A percentile compares a stretch with the other conserved stretches of the same genome.
Conservation (phyloP, 495 filamentous ascomycete genomes). For the Aspergillus saccharolyticus region DNA sequence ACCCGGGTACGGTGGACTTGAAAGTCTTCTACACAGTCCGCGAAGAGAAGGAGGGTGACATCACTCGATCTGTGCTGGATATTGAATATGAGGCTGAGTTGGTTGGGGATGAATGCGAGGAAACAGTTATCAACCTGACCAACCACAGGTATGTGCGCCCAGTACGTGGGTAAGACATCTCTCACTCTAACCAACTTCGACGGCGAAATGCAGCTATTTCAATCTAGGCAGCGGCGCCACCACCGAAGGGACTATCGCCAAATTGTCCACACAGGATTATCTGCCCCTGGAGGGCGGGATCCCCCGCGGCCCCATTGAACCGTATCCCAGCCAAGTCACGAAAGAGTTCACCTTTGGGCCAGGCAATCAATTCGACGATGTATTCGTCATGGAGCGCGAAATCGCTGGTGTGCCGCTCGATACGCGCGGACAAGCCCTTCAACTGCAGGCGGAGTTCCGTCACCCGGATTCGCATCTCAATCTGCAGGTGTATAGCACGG, state of each 20-base stretch:
- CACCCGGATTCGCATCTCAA: slow-evolving; percentile 69
- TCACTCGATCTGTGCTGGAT: slow-evolving; percentile 60
- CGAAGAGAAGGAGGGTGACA: slow-evolving; percentile 52
- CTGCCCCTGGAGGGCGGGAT: slow-evolving; percentile 71
- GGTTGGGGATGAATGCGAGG: slow-evolving; percentile 66
- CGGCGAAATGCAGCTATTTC: slow-evolving; percentile 66
- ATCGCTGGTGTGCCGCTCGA: slow-evolving; percentile 64
- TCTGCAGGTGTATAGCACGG: slow-evolving; percentile 79
- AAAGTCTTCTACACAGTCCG: slow-evolving; percentile 72
- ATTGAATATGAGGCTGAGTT: slow-evolving; percentile 89
- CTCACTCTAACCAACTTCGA: not conserved
- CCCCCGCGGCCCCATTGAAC: slow-evolving; percentile 43
- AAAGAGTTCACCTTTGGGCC: slow-evolving; percentile 63
- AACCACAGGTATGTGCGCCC: slow-evolving; percentile 92
- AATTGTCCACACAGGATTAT: slow-evolving; percentile 65
- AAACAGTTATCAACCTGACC: slow-evolving; percentile 86
- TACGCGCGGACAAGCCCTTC: slow-evolving; percentile 62
- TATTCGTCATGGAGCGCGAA: slow-evolving; percentile 71
- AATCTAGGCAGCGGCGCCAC: slow-evolving; percentile 65
- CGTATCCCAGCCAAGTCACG: slow-evolving; percentile 52
- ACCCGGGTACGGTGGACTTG: slow-evolving; percentile 75
- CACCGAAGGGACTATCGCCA: slow-evolving; percentile 70
- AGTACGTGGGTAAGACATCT: too few relatives aligned
- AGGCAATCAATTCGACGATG: slow-evolving; percentile 74
- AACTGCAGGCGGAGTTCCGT: slow-evolving; percentile 59